Evolutionary conservation across 192 early-diverging fungal genomes (phyloP).

Genomic region (Backusella liffmaniae): DNA sequence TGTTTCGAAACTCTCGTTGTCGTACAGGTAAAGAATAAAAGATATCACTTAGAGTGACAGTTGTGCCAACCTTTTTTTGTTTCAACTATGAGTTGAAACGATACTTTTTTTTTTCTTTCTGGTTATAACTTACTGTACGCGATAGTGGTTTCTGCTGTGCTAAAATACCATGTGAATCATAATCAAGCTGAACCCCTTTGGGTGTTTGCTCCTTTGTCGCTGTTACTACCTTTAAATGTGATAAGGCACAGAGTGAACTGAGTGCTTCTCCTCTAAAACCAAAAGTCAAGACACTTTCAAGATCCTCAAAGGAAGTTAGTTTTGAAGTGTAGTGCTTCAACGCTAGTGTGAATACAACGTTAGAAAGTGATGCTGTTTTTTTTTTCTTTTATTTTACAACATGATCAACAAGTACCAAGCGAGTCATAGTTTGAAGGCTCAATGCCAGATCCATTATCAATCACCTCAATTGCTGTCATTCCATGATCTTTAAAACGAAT

Average conservation of each 20-base stretch:
- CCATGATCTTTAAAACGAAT: conserved; percentile 82
- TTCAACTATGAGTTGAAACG: too few relatives aligned
- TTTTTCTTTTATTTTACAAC: too few relatives aligned
- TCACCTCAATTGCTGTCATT: conserved; percentile 53
- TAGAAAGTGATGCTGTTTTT: background rate
- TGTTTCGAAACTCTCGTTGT: conserved; percentile 78
- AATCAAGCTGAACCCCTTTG: conserved; percentile 68
- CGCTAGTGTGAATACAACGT: conserved; percentile 38
- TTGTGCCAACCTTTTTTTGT: conserved; percentile 63
- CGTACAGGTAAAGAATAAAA: conserved; percentile 91
- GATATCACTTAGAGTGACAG: conserved; percentile 67
- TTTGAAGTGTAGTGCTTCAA: conserved; percentile 93
- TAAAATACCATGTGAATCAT: conserved; percentile 65
- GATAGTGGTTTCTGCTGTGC: conserved; percentile 43
- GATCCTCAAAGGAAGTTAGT: conserved; percentile 72
- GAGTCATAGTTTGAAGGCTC: conserved; percentile 53
- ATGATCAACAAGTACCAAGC: conserved; percentile 51
- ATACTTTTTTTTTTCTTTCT: conserved; percentile 2
- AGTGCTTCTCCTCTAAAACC: conserved; percentile 96
- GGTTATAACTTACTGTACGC: conserved; percentile 38
- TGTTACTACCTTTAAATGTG: conserved; percentile 65
- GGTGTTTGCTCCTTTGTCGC: conserved; percentile 56
- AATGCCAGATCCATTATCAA: conserved; percentile 91
- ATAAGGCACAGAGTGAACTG: conserved; percentile 82
- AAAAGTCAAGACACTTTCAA: conserved; percentile 75